These are phyloP conservation scores for Penicillium paradoxum DNA, from an alignment of 495 filamentous ascomycete genomes.

Conservation along the genomic window DNA sequence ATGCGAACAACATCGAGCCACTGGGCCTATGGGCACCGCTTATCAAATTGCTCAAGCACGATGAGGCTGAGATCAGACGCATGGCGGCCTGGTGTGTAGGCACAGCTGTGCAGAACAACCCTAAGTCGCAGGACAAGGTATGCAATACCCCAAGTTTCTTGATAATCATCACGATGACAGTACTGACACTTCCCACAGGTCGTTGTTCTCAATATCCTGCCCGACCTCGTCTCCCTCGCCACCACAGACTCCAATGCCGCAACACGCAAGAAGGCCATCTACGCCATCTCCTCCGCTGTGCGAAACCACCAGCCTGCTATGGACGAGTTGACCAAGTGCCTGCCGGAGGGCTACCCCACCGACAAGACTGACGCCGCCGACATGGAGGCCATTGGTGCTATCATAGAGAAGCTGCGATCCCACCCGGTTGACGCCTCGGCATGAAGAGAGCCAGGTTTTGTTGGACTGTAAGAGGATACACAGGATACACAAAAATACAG, in stretches of 20 bases:
- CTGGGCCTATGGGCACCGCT: slow-evolving; percentile 79
- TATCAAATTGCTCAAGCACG: slow-evolving; percentile 57
- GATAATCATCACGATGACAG: not conserved
- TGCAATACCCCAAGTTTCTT: slow-evolving; percentile 8
- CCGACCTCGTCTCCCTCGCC: slow-evolving; percentile 61
- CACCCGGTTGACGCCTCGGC: slow-evolving; percentile 31
- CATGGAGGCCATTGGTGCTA: slow-evolving; percentile 75
- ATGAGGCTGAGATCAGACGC: slow-evolving; percentile 64
- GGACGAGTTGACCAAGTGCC: slow-evolving; percentile 54
- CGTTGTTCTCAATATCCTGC: slow-evolving; percentile 64
- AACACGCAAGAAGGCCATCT: slow-evolving; percentile 82
- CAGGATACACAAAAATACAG: not conserved
- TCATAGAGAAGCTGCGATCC: slow-evolving; percentile 64
- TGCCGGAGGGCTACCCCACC: slow-evolving; percentile 57
- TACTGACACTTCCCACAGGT: slow-evolving; percentile 40
- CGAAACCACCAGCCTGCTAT: slow-evolving; percentile 82
- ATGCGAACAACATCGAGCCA: slow-evolving; percentile 83
- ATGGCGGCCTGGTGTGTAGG: slow-evolving; percentile 91
- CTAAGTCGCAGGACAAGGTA: slow-evolving; percentile 70
- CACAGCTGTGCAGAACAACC: slow-evolving; percentile 95
- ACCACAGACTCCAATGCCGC: slow-evolving; percentile 52
- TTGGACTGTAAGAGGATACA: slow-evolving; percentile 1
- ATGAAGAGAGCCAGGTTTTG: slow-evolving; percentile 6
- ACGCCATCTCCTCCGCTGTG: slow-evolving; percentile 75
- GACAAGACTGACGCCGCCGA: slow-evolving; percentile 66